A percentile compares a stretch with the other conserved stretches of the same genome.
Evolutionary conservation across 352 stramenopile species (phyloP).

Genomic region (Globisporangium megalacanthum): DNA sequence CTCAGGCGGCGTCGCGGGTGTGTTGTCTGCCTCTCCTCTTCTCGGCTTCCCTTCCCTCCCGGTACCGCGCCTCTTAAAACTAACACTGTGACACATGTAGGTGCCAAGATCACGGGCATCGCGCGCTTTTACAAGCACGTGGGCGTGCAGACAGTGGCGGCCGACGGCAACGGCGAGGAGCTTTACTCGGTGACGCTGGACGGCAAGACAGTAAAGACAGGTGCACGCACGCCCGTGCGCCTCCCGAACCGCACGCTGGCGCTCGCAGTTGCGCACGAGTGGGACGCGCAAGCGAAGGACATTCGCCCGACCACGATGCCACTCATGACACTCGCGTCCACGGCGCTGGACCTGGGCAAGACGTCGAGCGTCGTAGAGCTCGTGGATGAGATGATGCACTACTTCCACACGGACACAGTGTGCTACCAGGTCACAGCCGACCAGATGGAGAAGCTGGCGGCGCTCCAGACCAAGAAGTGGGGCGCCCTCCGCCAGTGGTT

Average conservation of each 20-base stretch:
- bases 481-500: conserved; percentile 83
- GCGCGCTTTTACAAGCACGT: conserved; percentile 84
- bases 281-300: conserved; percentile 69
- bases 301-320: conserved; percentile 83
- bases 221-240: conserved; percentile 43
- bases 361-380: conserved; percentile 52
- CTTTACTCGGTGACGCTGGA: conserved; percentile 72
- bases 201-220: conserved; percentile 79
- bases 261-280: conserved; percentile 73
- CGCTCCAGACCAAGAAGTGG: conserved; percentile 84
- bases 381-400: conserved; percentile 81
- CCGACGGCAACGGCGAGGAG: conserved; percentile 18
- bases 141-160: conserved; percentile 44
- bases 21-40: background rate
- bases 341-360: conserved; percentile 58
- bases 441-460: conserved; percentile 77
- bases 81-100: conserved; percentile 9
- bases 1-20: conserved; percentile 32
- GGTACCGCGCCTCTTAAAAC: too few species aligned
- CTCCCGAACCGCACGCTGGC: conserved; percentile 67
- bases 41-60: background rate
- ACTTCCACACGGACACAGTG: conserved; percentile 86
- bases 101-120: conserved; percentile 76
- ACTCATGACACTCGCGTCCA: conserved; percentile 85
- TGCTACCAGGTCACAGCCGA: conserved; percentile 81